A percentile compares a stretch with the other conserved stretches of the same genome.
phyloP scores from a whole-genome alignment of 768 basidiomycete species.

The Termitomyces sp. region DNA sequence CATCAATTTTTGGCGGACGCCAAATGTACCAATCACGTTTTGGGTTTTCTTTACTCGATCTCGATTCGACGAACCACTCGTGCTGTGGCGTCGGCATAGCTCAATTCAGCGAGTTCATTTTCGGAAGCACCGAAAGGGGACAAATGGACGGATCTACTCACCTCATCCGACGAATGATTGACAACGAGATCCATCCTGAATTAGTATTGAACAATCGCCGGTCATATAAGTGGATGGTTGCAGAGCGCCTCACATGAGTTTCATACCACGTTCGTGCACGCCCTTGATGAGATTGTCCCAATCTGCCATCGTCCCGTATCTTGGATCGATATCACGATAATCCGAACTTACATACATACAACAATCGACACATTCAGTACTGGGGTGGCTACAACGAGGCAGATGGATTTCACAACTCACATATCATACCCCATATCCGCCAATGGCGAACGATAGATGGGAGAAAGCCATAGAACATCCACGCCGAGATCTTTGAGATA shows the following conservation, averaged over 20 bases:
- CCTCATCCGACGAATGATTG: slow-evolving; percentile 66
- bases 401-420: slow-evolving; percentile 27
- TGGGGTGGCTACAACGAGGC: not conserved
- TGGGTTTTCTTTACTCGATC: slow-evolving; percentile 44
- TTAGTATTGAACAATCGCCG: not conserved
- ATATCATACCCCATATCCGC: slow-evolving; percentile 78
- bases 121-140: not conserved
- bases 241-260: slow-evolving; percentile 49
- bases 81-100: slow-evolving; percentile 31
- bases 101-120: not conserved
- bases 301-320: slow-evolving; percentile 62
- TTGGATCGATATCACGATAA: slow-evolving; percentile 59
- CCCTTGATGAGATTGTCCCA: slow-evolving; percentile 54
- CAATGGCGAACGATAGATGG: slow-evolving; percentile 66
- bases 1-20: slow-evolving; percentile 54
- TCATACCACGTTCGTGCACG: slow-evolving; percentile 63
- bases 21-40: slow-evolving; percentile 80
- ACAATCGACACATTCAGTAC: not conserved
- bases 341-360: slow-evolving; percentile 49
- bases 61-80: slow-evolving; percentile 65
- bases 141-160: no score
- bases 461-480: slow-evolving; percentile 66
- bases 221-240: no score
- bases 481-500: slow-evolving; percentile 68
- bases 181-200: slow-evolving; percentile 74